Evolutionary conservation across 441 rosid genomes (phyloP), one percentile per base, ranked within the genome.

Genomic region (Manihot esculenta): DNA sequence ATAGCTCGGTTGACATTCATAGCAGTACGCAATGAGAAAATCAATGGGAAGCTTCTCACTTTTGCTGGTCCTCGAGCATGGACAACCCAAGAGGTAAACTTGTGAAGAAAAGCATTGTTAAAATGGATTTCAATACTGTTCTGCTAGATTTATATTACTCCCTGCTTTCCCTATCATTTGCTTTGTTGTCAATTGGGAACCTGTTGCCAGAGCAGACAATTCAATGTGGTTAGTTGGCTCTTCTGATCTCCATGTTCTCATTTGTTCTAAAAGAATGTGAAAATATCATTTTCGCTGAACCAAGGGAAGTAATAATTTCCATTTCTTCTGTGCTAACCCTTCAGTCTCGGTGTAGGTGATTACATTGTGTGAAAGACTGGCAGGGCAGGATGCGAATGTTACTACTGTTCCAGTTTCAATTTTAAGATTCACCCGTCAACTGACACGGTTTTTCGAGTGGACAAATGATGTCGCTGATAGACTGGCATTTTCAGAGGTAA

Each of bases 31-130:
- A 94, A 92, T 72, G 94, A 92, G 76, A 87, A 81, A 45, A 66
- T 84, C 41, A 83, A 81, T 20, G 90, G 96, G 64, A 88, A 85
- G 84, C 89, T 85, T 83, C 93, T 94, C 35, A 89, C 99, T 24
- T 94, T 94, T 63, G 91, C 99, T 42, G 97, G 99, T 62, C 99
- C 97, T 78, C 90, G 97, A 58, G 97, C 97, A 7, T 94, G 99
- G 99, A 92, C 97, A 74, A 90, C 94, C 11, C 97, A 92, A 81
- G 99, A 94, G 94, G 99, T 89, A 89, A 47, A 55, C 33, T 9
- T 3, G 10, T 33, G 51, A 10, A 18, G 47, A 13, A 5, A 35
- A 23, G 14, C 26, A 54, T 18, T 21, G 3, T 41, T 14, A 17
- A 14, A 56, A 7, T 8, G 13, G 11, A 56, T 23, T 13, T 56